These are phyloP conservation scores for Periconia sp. DNA, from an alignment of 2,329 filamentous ascomycete genomes.

Conservation along the genomic window DNA sequence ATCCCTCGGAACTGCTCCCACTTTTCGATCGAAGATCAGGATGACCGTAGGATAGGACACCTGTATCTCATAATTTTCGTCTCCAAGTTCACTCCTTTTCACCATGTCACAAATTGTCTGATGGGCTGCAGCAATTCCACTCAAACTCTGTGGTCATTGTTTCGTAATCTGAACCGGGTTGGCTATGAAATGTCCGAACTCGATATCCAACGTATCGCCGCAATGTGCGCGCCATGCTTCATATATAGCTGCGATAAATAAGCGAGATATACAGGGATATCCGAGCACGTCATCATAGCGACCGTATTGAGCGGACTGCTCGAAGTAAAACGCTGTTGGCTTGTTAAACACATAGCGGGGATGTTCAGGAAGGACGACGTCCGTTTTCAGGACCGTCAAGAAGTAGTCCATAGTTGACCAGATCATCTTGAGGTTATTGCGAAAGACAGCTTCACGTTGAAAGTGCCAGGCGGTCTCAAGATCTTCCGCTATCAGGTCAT, in stretches of 20 bases:
- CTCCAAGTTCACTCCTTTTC: too few relatives aligned
- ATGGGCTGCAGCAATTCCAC: too few relatives aligned
- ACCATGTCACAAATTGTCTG: too few relatives aligned
- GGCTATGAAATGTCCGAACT: slow-evolving; percentile 8
- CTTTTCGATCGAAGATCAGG: not conserved
- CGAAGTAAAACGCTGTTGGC: not conserved
- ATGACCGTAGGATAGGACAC: not conserved
- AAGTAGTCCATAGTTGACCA: slow-evolving; percentile 1
- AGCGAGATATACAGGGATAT: not conserved
- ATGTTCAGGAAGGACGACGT: too few relatives aligned
- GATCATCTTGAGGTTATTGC: slow-evolving; percentile 2
- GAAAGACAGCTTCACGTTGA: slow-evolving; percentile 7
- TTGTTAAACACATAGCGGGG: slow-evolving; percentile 1
- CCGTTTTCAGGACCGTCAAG: slow-evolving; percentile 2
- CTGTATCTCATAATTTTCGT: too few relatives aligned
- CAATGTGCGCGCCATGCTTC: slow-evolving; percentile 7
- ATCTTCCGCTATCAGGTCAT: too few relatives aligned
- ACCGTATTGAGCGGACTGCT: not conserved
- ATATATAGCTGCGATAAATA: slow-evolving; percentile 1
- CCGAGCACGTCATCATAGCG: not conserved
- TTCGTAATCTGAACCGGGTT: slow-evolving; percentile 3
- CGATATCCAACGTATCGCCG: slow-evolving; percentile 1
- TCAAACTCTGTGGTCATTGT: too few relatives aligned
- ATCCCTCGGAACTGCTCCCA: not conserved
- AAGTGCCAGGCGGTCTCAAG: slow-evolving; percentile 10